Percentiles rank a stretch among this genome's conserved stretches.
phyloP scores from a whole-genome alignment of 306 rosid genomes.

The Nissolia schottii region DNA sequence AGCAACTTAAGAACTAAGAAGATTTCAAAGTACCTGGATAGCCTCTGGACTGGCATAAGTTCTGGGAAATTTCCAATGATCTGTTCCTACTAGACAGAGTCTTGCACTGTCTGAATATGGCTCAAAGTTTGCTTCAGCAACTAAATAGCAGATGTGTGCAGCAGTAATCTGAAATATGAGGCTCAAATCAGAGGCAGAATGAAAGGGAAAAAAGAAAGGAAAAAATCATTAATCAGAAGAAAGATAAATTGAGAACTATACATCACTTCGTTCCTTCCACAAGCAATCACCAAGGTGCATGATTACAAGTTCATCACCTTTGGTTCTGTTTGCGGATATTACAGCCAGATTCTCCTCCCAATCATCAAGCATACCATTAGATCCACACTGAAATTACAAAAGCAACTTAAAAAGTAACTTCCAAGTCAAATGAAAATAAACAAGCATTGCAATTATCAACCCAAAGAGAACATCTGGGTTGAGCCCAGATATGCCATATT shows the following conservation, averaged over 20 bases:
- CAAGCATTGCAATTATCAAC: not conserved
- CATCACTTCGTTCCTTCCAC: slow-evolving; percentile 93
- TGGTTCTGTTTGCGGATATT: slow-evolving; percentile 93
- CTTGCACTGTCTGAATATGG: slow-evolving; percentile 84
- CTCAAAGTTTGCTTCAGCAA: slow-evolving; percentile 95
- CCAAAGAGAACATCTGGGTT: not conserved
- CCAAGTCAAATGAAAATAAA: slow-evolving; percentile 1
- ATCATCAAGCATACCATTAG: slow-evolving; percentile 69
- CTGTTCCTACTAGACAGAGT: slow-evolving; percentile 86
- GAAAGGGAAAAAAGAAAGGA: not conserved
- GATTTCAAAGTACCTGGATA: slow-evolving; percentile 69
- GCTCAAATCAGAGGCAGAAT: slow-evolving; percentile 21
- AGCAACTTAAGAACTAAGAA: not conserved
- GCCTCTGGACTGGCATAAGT: slow-evolving; percentile 92
- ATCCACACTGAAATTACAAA: slow-evolving; percentile 48
- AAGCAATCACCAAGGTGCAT: slow-evolving; percentile 90
- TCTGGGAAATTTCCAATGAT: slow-evolving; percentile 96
- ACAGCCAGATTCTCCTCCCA: slow-evolving; percentile 98
- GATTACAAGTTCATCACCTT: slow-evolving; percentile 89
- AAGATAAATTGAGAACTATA: slow-evolving; percentile 18
- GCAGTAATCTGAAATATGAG: slow-evolving; percentile 64
- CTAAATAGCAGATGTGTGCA: slow-evolving; percentile 93
- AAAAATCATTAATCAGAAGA: not conserved
- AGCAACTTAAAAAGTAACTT: slow-evolving; percentile 25
- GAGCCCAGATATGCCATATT: not conserved